Base-by-base conservation (phyloP, 352 stramenopile species). In the Peronospora tabacina region DNA sequence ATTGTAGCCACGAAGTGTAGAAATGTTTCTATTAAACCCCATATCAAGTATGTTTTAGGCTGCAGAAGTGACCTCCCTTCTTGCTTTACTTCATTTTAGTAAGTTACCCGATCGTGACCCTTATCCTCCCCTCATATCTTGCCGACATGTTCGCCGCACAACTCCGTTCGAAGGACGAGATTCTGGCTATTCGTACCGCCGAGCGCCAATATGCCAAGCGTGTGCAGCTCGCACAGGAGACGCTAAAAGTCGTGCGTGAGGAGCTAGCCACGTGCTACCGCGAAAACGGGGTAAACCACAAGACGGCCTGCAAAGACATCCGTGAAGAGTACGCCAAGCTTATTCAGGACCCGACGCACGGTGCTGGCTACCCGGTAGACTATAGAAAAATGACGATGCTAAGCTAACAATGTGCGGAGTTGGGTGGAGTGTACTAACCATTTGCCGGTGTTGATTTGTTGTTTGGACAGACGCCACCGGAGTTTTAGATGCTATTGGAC, bases 201-300 rank as follows among this genome's bases (percentile, higher is more conserved):
- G 82, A 93, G 68, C 59, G 72, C 48, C 72, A 88, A 44, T 90
- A 87, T 58, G 72, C 72, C 36, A 85, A 90, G 72, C 74, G 77
- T 33, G 40, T 65, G 59, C 70, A 86, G 40, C 58, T 93, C 20
- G 76, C 82, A 30, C 75, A 89, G 52, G 80, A 90, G 66, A 85
- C 56, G 5, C 49, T 93, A 53, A 93, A 90, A 75, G 61, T 90
- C 37, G 80, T 93, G 63, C 79, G 80, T 49, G 82, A 90, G 42
- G 80, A 93, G 60, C 66, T 93, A 54, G 79, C 82, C 49, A 77
- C 78, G 49, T 93, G 82, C 66, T 93, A 93, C 71, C 84, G 88
- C 57, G 82, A 93, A 63, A 72, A 90, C 63, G 82, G 82, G 51
- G 77, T 93, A 40, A 93, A 93, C 72, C 82, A 93, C 79, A 87